phyloP scores from a whole-genome alignment of 2,329 filamentous ascomycete species.

The Colletotrichum chrysophilum region DNA sequence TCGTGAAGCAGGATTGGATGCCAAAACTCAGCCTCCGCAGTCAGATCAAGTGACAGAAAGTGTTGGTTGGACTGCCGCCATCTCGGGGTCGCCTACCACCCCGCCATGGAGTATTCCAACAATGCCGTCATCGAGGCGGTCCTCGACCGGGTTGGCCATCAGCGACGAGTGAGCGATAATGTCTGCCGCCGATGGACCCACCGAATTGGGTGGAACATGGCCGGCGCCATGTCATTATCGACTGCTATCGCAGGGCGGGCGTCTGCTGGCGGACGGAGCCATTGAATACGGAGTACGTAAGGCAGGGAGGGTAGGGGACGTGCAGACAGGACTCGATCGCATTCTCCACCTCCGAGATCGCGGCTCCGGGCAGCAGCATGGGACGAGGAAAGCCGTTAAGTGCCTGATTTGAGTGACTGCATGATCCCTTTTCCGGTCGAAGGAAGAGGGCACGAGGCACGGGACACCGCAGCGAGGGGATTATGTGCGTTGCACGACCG shows the following conservation, averaged over 20 bases:
- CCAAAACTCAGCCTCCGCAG: background rate
- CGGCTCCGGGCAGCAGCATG: constrained; percentile 16
- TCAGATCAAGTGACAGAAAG: background rate
- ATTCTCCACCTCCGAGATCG: constrained; percentile 13
- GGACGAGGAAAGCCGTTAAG: background rate
- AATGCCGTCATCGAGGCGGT: constrained; percentile 13
- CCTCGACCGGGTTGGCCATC: background rate
- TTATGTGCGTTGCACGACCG: constrained; percentile 4
- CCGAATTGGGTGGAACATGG: background rate
- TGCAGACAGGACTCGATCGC: constrained; percentile 17
- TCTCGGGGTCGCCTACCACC: constrained; percentile 2
- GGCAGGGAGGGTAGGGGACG: background rate
- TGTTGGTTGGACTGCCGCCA: background rate
- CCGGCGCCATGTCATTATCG: background rate
- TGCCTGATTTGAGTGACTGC: background rate
- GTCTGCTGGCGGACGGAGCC: background rate
- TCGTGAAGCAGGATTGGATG: constrained; percentile 6
- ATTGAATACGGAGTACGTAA: background rate
- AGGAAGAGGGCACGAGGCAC: background rate
- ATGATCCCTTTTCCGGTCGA: background rate
- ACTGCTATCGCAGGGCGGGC: background rate
- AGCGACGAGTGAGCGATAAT: background rate
- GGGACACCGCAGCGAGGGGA: background rate
- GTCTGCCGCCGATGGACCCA: constrained; percentile 1
- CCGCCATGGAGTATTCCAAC: constrained; percentile 2